These are phyloP conservation scores for Apophysomyces trapeziformis DNA, from an alignment of 371 early-diverging fungal species.

Conservation along the genomic window DNA sequence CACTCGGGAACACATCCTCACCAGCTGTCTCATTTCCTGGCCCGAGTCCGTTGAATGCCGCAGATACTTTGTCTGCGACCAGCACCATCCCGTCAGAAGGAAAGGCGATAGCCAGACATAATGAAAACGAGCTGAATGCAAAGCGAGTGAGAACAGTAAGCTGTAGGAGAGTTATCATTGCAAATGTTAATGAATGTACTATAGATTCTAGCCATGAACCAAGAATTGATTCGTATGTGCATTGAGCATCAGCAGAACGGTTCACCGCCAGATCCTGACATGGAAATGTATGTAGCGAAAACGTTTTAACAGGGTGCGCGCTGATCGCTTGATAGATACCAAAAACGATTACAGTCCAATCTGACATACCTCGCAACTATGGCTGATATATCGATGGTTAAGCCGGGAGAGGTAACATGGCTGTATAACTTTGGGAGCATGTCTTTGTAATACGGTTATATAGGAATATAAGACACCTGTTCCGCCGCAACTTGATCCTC, in stretches of 20 bases:
- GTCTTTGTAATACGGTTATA: slow-evolving; percentile 2
- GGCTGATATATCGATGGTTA: slow-evolving; percentile 57
- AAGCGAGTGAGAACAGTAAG: slow-evolving; percentile 48
- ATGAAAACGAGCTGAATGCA: slow-evolving; percentile 28
- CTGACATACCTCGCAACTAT: slow-evolving; percentile 59
- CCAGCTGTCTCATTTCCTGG: background rate
- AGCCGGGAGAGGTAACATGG: slow-evolving; percentile 50
- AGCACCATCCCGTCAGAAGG: slow-evolving; percentile 12
- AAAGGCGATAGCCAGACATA: slow-evolving; percentile 11
- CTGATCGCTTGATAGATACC: slow-evolving; percentile 40
- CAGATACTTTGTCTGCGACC: slow-evolving; percentile 7
- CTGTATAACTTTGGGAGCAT: background rate
- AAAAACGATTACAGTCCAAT: slow-evolving; percentile 56
- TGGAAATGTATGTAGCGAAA: slow-evolving; percentile 8
- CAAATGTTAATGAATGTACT: background rate
- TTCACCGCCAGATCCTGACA: slow-evolving; percentile 37
- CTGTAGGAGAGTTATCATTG: background rate
- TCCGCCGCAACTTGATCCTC: slow-evolving; percentile 47
- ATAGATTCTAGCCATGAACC: slow-evolving; percentile 53
- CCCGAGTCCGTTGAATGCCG: slow-evolving; percentile 3
- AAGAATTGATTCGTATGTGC: slow-evolving; percentile 55
- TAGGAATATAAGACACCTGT: slow-evolving; percentile 40
- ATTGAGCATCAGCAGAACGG: slow-evolving; percentile 41
- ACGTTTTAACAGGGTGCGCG: background rate
- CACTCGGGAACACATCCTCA: slow-evolving; percentile 7